Base-by-base conservation (phyloP, 768 basidiomycete genomes). In the Phlebiopsis flavidoalba region DNA sequence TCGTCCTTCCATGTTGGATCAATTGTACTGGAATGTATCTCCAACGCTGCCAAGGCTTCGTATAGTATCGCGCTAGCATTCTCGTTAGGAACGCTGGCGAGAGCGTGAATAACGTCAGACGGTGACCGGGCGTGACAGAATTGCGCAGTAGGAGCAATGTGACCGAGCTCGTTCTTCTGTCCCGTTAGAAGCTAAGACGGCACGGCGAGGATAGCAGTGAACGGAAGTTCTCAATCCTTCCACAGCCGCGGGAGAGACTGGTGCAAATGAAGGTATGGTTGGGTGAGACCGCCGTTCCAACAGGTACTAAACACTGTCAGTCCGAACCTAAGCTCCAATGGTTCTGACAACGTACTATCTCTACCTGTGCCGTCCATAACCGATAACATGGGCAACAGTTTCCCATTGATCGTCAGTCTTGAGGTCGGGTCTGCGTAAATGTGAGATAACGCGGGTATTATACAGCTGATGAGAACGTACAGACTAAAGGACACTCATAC, bases 261-360 rank as follows among this genome's bases (percentile, higher is more conserved):
- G 81, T 78, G 65, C 83, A 87, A 8, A 89, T 61, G 45, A 89
- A 74, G 11, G 75, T 71, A 53, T 77, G 73, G 65, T 87, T 90
- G 35, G 82, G 88, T 5, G 91, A 92, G 3, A 79, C 57, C 0
- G 73, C 71, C 15, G 81, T 79, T 61, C 76, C 79, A 26, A 85
- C 68, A 3, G 88, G 86, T 59, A 88, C 89, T 92, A 62, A 15
- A 53, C 61, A 45, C 31, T 19, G 37, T 58, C 7, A 51, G 37
- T n/a, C 24, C n/a, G 15, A 8, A 43, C 3, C 19, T 36, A 26
- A 5, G 35, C 15, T 35, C 14, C 17, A 51, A n/a, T 53, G 22
- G 50, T 57, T 8, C 57, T 24, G 33, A 36, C 46, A 36, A 57
- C 66, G 55, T 33, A 69, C 67, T 47, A 62, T 86, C 79, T 73